Evolutionary conservation across 176 grass and related monocot genomes (phyloP).

Genomic region (Ensete glaucum): DNA sequence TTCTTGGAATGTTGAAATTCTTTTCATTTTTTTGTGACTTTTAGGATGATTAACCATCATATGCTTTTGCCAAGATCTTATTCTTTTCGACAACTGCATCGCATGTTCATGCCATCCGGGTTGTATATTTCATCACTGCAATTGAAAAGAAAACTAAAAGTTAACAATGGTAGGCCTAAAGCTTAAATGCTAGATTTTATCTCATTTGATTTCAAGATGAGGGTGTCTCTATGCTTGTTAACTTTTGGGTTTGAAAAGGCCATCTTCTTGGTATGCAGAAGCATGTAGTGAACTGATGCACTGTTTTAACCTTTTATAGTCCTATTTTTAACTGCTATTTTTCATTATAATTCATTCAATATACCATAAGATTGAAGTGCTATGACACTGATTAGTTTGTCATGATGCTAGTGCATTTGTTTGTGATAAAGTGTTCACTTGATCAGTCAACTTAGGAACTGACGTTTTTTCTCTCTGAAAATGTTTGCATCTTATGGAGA

Average conservation of each 20-base stretch:
- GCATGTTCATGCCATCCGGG: background rate
- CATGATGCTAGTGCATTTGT: too few relatives aligned
- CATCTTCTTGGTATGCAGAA: background rate
- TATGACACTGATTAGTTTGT: too few relatives aligned
- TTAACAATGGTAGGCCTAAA: background rate
- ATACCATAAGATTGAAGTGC: too few relatives aligned
- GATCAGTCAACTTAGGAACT: too few relatives aligned
- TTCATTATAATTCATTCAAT: too few relatives aligned
- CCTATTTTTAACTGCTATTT: background rate
- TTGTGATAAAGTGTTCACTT: too few relatives aligned
- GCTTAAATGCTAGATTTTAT: background rate
- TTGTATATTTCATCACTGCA: too few relatives aligned
- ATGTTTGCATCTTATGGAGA: too few relatives aligned
- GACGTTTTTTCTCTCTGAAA: too few relatives aligned
- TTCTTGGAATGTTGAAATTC: background rate
- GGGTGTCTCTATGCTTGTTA: background rate
- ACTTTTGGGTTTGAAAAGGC: background rate
- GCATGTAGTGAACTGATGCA: background rate
- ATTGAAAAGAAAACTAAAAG: background rate
- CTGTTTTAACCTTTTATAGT: background rate
- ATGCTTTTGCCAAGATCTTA: background rate
- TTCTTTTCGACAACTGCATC: background rate
- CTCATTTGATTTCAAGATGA: background rate
- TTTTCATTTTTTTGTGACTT: background rate
- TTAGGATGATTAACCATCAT: constrained; percentile 1